Base-by-base conservation (phyloP, 2,329 filamentous ascomycete genomes). In the Colletotrichum costaricense region DNA sequence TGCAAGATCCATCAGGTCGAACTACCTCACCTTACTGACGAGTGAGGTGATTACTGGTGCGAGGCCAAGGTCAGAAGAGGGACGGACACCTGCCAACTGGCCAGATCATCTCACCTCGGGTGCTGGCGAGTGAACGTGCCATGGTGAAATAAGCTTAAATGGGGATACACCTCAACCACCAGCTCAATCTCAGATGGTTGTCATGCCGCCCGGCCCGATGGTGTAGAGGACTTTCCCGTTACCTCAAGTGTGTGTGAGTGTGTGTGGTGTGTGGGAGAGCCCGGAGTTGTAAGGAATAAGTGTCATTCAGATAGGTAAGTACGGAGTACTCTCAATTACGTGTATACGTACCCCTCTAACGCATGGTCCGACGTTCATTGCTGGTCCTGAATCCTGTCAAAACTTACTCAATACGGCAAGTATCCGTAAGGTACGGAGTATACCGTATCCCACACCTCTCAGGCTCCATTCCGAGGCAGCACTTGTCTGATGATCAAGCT, bases 71-170 rank as follows among this genome's bases (percentile, higher is more conserved):
- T 9, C 8, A 30, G 8, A n/a, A 49, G 7, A 49, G 16, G 42
- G 42, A 16, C 38, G 38, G 16, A 28, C 69, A 9, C 38, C 12
- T 46, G 33, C 33, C 58, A 63, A 69, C 59, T 69, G 54, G 69
- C 46, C 69, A 64, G 69, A 59, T 46, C 66, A 54, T 69, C 54
- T 64, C 66, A 54, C 64, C 54, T 64, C n/a, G 64, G 59, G 54
- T 64, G 55, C 60, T 57, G 42, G 54, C 56, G 55, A 70, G 30
- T 28, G n/a, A 63, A 54, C 16, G 26, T 22, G 46, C 26, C 46
- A 52, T 30, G 58, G 59, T 49, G 55, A 73, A 70, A 55, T 70
- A 73, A 73, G 70, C 70, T 73, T 73, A 73, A 70, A 73, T 30
- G 54, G 70, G 46, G 30, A 59, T 69, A 63, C 65, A 42, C 38